Evolutionary conservation across 176 grass and related monocot genomes (phyloP), one percentile per base, ranked within the genome.

Genomic region (Aegilops longissima): DNA sequence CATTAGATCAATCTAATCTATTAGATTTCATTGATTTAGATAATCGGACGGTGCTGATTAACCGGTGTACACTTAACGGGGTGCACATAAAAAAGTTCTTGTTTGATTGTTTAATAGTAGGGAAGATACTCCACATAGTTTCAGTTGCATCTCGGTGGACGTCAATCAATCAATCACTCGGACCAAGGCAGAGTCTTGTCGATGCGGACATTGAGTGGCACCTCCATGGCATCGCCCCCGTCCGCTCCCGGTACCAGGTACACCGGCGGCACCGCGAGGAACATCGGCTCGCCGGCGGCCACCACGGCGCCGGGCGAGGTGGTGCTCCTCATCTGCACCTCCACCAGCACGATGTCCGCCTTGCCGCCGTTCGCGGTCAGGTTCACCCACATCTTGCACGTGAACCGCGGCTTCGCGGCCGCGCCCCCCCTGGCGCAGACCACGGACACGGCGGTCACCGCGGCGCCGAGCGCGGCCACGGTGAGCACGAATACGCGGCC

Each of bases 351-450:
- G 3, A 31, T 21, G 79, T 81, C 79, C 27, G 42, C 45, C 42
- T 34, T 69, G 64, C 20, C 29, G 25, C 63, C 64, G 42, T 21
- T 68, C 27, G 29, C 17, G 45, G 13, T 61, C 49, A 5, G 73
- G 24, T 77, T 77, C 9, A 56, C 75, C 87, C 81, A 88, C 24
- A 88, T 66, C 52, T 79, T 68, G 81, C 87, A 88, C 27, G n/a
- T 63, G 74, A 63, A 88, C 80, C 20, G 38, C 9, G 65, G 80
- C 52, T 63, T 36, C 1, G 81, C 39, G 14, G 16, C 54, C 13
- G 81, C 65, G 74, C 56, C 72, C 8, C 65, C 87, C 27, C 86
- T 30, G 20, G 77, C 64, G 49, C 86, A 83, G 8, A 73, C 64
- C 73, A 83, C 86, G 8, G 86, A 78, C 4, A 88, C 49, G 72